A percentile compares a stretch with the other conserved stretches of the same genome.
phyloP scores from a whole-genome alignment of 352 stramenopile species.

The Globisporangium spinosum region DNA sequence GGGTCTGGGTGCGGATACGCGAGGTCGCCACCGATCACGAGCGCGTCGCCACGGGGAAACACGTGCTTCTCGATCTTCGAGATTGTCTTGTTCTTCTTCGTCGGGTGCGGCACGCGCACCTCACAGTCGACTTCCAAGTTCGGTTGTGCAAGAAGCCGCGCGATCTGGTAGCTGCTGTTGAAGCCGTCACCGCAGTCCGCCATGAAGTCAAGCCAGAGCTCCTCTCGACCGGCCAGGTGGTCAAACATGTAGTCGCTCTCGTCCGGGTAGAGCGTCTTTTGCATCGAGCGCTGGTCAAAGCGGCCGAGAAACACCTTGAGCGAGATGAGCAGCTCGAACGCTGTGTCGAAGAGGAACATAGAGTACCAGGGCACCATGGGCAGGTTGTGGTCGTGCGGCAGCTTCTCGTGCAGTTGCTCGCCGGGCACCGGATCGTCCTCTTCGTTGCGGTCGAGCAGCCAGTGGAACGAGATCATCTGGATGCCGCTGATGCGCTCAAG shows the following conservation, averaged over 20 bases:
- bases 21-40: conserved; percentile 91
- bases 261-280: conserved; percentile 74
- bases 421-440: conserved; percentile 42
- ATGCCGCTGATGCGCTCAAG: conserved; percentile 78
- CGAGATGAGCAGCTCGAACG: conserved; percentile 90
- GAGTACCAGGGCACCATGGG: conserved; percentile 94
- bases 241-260: conserved; percentile 80
- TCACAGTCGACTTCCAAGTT: conserved; percentile 74
- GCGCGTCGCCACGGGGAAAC: conserved; percentile 82
- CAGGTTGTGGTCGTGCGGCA: conserved; percentile 70
- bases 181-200: conserved; percentile 92
- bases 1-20: conserved; percentile 89
- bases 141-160: conserved; percentile 87
- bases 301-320: conserved; percentile 92
- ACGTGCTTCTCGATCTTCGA: conserved; percentile 39
- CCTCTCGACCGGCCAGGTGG: conserved; percentile 70
- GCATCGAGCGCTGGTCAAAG: conserved; percentile 89
- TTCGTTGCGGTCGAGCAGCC: conserved; percentile 41
- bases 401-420: conserved; percentile 52
- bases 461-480: conserved; percentile 78
- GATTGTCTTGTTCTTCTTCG: conserved; percentile 21
- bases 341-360: conserved; percentile 90
- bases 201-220: conserved; percentile 94
- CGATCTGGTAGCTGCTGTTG: conserved; percentile 92
- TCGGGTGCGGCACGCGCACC: conserved; percentile 21